A percentile compares a stretch with the other conserved stretches of the same genome.
These are phyloP conservation scores for Pachyrhizus erosus DNA, from an alignment of 306 rosid genomes.

Conservation along the genomic window DNA sequence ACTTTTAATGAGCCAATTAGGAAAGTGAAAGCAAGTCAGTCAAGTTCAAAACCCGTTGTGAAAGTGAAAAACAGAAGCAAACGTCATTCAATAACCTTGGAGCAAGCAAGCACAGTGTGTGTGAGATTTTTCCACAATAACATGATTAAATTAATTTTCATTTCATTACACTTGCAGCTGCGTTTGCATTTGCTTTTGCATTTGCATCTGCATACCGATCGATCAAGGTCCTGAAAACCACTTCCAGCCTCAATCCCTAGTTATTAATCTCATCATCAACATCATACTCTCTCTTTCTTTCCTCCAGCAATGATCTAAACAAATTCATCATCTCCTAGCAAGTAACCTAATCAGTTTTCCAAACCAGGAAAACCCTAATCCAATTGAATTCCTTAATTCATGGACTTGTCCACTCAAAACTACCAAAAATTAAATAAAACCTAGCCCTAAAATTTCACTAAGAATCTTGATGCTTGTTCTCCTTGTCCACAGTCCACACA, in stretches of 20 bases:
- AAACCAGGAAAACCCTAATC: constrained; percentile 40
- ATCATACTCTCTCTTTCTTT: constrained; percentile 15
- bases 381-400: constrained; percentile 52
- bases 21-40: constrained; percentile 4
- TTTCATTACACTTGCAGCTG: constrained; percentile 27
- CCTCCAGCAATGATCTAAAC: constrained; percentile 49
- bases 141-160: constrained; percentile 10
- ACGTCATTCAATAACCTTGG: constrained; percentile 13
- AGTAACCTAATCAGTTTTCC: constrained; percentile 38
- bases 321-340: constrained; percentile 45
- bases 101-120: not conserved
- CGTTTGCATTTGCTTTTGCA: constrained; percentile 6
- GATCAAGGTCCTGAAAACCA: constrained; percentile 40
- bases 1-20: not conserved
- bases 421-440: constrained; percentile 44
- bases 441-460: constrained; percentile 53
- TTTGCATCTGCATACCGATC: not conserved
- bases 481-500: constrained; percentile 53
- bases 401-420: constrained; percentile 49
- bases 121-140: constrained; percentile 9
- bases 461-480: constrained; percentile 21
- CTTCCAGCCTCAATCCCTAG: constrained; percentile 48
- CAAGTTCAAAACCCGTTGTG: not conserved
- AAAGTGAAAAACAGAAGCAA: not conserved
- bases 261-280: constrained; percentile 23